These are phyloP conservation scores for grape (Vitis vinifera) DNA, from an alignment of 164 flowering plant species.

Conservation along the genomic window ASM3070453v1 NC_081808.1:4977001-4977500, in stretches of 20 bases:
- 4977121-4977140: slow-evolving; percentile 8
- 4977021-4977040: background rate
- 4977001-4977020: background rate
- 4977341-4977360: background rate
- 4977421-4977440: background rate
- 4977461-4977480: slow-evolving; percentile 1
- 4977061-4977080: slow-evolving; percentile 9
- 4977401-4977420: slow-evolving; percentile 3
- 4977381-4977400: background rate
- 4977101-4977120: background rate
- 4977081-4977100: slow-evolving; percentile 1
- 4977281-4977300: slow-evolving; percentile 9
- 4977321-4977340: slow-evolving; percentile 22
- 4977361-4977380: slow-evolving; percentile 26
- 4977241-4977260: slow-evolving; percentile 1
- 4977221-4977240: slow-evolving; percentile 7
- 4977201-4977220: background rate
- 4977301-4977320: slow-evolving; percentile 19
- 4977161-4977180: background rate
- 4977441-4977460: slow-evolving; percentile 1
- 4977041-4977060: slow-evolving; percentile 11
- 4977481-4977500: slow-evolving; percentile 3
- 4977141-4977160: slow-evolving; percentile 2
- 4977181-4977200: background rate
- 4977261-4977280: slow-evolving; percentile 22